Evolutionary conservation across 176 grass and related monocot genomes (phyloP).

Genomic region (Guadua angustifolia): DNA sequence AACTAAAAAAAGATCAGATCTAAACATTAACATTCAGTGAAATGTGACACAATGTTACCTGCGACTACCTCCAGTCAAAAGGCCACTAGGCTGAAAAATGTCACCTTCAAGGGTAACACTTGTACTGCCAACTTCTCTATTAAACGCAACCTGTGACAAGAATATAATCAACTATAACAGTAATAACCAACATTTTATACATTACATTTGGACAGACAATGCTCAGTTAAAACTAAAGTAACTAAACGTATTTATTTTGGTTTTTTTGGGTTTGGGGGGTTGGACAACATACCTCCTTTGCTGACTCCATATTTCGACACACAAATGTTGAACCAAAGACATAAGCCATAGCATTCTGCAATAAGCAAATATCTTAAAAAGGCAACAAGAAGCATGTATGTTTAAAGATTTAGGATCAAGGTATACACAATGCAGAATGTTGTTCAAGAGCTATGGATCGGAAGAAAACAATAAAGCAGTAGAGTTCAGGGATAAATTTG

Average conservation of each 20-base stretch:
- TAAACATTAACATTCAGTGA: slow-evolving; percentile 25
- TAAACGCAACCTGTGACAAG: slow-evolving; percentile 70
- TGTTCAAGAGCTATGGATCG: not conserved
- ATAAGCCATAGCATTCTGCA: slow-evolving; percentile 86
- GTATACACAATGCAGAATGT: slow-evolving; percentile 1
- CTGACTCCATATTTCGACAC: slow-evolving; percentile 72
- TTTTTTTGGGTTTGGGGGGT: no score
- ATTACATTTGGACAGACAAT: slow-evolving; percentile 17
- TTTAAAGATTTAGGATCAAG: slow-evolving; percentile 7
- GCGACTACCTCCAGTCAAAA: slow-evolving; percentile 96
- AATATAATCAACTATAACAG: slow-evolving; percentile 37
- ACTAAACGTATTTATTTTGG: slow-evolving; percentile 15
- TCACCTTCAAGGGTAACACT: slow-evolving; percentile 97
- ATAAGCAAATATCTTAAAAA: slow-evolving; percentile 44
- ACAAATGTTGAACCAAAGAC: slow-evolving; percentile 97
- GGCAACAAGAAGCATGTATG: not conserved
- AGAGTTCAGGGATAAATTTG: not conserved
- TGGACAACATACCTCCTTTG: slow-evolving; percentile 76
- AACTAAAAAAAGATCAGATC: not conserved
- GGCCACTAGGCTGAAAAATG: slow-evolving; percentile 84
- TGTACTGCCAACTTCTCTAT: slow-evolving; percentile 60
- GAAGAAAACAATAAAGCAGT: not conserved
- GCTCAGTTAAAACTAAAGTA: slow-evolving; percentile 27
- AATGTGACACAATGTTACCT: slow-evolving; percentile 49
- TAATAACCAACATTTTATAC: slow-evolving; percentile 19